These are phyloP conservation scores for Cladosporium sp. DNA, from an alignment of 2,329 filamentous ascomycete species.

Conservation along the genomic window DNA sequence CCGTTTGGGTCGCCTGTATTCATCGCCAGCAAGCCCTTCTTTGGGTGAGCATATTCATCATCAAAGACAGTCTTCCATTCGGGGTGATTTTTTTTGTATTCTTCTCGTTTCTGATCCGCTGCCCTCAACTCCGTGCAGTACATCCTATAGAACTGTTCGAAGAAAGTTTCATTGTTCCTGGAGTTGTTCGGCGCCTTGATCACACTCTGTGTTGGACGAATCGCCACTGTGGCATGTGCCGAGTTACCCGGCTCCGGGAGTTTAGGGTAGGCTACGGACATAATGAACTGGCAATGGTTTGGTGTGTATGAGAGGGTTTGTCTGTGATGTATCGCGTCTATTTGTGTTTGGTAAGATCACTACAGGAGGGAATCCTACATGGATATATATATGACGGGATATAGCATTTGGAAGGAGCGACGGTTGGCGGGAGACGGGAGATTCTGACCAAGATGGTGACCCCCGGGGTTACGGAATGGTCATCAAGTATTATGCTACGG, in stretches of 20 bases:
- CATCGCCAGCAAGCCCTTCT: not conserved
- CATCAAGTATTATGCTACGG: not conserved
- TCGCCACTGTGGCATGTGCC: too few relatives aligned
- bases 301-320: too few relatives aligned
- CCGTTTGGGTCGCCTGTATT: not conserved
- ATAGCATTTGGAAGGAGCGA: not conserved
- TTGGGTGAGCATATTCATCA: not conserved
- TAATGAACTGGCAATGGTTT: too few relatives aligned
- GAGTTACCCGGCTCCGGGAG: too few relatives aligned
- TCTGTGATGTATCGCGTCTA: too few relatives aligned
- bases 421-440: too few relatives aligned
- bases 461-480: not conserved
- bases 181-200: too few relatives aligned
- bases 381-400: not conserved
- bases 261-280: too few relatives aligned
- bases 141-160: not conserved
- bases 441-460: too few relatives aligned
- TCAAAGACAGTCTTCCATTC: not conserved
- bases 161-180: not conserved
- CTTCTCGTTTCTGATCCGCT: not conserved
- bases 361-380: too few relatives aligned
- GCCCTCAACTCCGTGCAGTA: not conserved
- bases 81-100: not conserved
- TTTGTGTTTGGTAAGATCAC: too few relatives aligned
- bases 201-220: too few relatives aligned